Conservation (phyloP, 768 basidiomycete genomes). For the Crepidotus variabilis region DNA sequence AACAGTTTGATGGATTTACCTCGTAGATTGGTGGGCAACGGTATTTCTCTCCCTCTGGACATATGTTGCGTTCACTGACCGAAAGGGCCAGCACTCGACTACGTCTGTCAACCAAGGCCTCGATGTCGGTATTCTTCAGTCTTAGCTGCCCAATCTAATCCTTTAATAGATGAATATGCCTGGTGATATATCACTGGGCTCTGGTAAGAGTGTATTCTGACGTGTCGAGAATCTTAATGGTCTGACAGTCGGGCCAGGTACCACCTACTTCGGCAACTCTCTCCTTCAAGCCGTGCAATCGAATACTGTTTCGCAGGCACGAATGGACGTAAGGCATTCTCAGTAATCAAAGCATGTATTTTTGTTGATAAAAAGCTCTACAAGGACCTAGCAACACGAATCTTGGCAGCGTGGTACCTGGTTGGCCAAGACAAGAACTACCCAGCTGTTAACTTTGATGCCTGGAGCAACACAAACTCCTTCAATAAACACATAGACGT, state of each 20-base stretch:
- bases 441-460: constrained; percentile 60
- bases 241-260: no score
- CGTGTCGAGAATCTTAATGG: no score
- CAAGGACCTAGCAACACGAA: constrained; percentile 67
- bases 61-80: neutral
- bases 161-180: constrained; percentile 65
- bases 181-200: constrained; percentile 43
- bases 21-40: constrained; percentile 63
- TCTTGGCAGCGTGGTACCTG: constrained; percentile 62
- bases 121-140: constrained; percentile 40
- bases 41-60: constrained; percentile 15
- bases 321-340: constrained; percentile 46
- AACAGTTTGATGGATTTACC: neutral
- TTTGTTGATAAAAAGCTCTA: neutral
- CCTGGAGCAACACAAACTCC: constrained; percentile 35
- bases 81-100: constrained; percentile 36
- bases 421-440: constrained; percentile 54
- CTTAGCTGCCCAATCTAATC: neutral
- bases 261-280: constrained; percentile 57
- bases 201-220: constrained; percentile 31
- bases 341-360: constrained; percentile 3
- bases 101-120: constrained; percentile 56
- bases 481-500: constrained; percentile 51
- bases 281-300: constrained; percentile 58
- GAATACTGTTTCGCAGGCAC: constrained; percentile 51